Base-by-base conservation (phyloP, 1,284 basidiomycete species). In the Paramarasmius palmivorus region DNA sequence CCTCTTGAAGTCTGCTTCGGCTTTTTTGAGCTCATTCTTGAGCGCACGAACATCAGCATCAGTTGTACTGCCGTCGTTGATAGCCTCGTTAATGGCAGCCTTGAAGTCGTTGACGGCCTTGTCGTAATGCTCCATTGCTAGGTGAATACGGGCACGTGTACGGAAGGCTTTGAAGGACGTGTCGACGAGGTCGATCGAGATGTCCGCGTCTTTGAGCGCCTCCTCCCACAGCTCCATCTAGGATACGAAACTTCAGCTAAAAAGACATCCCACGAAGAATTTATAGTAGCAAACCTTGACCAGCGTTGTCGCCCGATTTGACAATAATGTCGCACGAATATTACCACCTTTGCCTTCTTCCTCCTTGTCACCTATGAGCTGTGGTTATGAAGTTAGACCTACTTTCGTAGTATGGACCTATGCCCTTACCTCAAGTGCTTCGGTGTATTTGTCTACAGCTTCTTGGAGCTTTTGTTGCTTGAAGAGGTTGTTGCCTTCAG, bases 161-260 rank as follows among this genome's bases (percentile, higher is more conserved):
- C 93, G 86, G 37, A 92, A 74, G 1, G 92, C 91, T 72, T 95
- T 95, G 78, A 88, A 92, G 22, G 89, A 90, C 26, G 76, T 75
- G 0, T 87, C 76, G 55, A 80, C 70, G 42, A 94, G 78, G 7
- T 39, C 44, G 26, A 58, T 50, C 14, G 59, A 58, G 10, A 41
- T 49, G 35, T 55, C 48, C 17, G 54, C 56, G 39, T 60, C 59
- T 4, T 59, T 26, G 14, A 69, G 34, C 44, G 61, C 34, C 14
- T 88, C 84, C 17, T 84, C 73, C 62, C 87, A 77, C 46, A 76
- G 74, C 52, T 82, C 76, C 23, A 90, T 72, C 87, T 93, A 19
- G 19, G 25, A 14, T 38, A 39, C 50, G 48, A 56, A 40, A 23
- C 26, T 32, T 22, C 12, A 53, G 54, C 39, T 15, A 2, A 6